These are phyloP conservation scores for Aurantiochytrium sp. DNA, from an alignment of 108 stramenopile species.

Conservation along the genomic window DNA sequence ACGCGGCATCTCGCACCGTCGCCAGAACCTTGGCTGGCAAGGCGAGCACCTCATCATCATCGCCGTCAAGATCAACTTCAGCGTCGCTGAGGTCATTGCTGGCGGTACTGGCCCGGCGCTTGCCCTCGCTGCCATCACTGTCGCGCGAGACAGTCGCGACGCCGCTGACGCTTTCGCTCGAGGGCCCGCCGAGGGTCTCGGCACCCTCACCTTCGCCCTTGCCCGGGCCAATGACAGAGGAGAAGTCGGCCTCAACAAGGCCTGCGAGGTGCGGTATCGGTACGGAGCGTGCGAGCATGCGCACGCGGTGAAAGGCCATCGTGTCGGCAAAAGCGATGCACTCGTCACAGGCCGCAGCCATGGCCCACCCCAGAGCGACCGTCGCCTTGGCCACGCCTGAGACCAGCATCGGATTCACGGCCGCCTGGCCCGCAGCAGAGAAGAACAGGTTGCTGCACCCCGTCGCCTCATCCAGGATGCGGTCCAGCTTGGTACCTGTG, in stretches of 20 bases:
- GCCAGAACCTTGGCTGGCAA: neutral
- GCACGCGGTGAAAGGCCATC: neutral
- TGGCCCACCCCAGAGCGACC: neutral
- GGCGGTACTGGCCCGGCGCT: too few relatives aligned
- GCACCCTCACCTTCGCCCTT: neutral
- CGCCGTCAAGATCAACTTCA: too few relatives aligned
- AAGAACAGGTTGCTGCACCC: neutral
- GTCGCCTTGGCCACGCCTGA: neutral
- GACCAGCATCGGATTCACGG: neutral
- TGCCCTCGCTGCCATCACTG: too few relatives aligned
- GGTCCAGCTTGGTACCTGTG: neutral
- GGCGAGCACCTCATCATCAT: too few relatives aligned
- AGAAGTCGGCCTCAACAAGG: neutral
- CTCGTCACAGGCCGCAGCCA: neutral
- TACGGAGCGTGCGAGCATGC: neutral
- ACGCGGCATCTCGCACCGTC: too few relatives aligned
- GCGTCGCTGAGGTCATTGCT: too few relatives aligned
- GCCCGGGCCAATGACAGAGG: neutral
- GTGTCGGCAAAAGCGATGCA: neutral
- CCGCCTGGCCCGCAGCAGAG: neutral
- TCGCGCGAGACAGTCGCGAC: too few relatives aligned
- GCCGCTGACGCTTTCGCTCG: too few relatives aligned
- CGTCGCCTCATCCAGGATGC: neutral
- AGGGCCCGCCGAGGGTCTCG: neutral
- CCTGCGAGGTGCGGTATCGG: neutral